These are phyloP conservation scores for Pinus tabuliformis DNA, from an alignment of 75 land plant species.

Conservation along the genomic window DNA sequence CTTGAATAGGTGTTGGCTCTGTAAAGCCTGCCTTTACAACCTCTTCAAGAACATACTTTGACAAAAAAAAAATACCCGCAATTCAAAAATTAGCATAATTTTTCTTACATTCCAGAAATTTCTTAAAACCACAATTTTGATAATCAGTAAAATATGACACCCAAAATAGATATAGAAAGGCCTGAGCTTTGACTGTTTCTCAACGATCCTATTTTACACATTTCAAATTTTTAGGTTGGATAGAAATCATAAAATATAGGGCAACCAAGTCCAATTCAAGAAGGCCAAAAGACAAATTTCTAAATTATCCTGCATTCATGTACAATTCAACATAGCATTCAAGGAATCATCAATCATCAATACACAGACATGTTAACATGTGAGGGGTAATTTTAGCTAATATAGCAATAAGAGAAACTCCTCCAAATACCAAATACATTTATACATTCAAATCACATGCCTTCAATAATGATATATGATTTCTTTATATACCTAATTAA, in stretches of 20 bases:
- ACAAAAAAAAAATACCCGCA: slow-evolving; percentile 5
- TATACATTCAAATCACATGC: no score
- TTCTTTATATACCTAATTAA: no score
- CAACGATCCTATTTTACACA: not conserved
- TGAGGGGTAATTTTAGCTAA: not conserved
- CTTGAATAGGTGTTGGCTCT: slow-evolving; percentile 97
- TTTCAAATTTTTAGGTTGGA: not conserved
- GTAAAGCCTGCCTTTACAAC: slow-evolving; percentile 85
- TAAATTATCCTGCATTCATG: not conserved
- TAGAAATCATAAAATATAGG: not conserved
- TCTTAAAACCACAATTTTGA: not conserved
- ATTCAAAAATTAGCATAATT: no score
- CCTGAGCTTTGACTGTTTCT: no score
- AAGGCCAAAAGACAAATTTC: not conserved
- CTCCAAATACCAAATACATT: no score
- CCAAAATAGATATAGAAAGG: not conserved
- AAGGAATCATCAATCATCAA: not conserved
- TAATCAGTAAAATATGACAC: not conserved
- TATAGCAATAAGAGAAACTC: no score
- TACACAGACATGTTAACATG: not conserved
- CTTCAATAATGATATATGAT: no score
- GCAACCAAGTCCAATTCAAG: not conserved
- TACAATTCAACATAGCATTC: not conserved
- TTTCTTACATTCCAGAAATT: not conserved
- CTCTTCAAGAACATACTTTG: slow-evolving; percentile 96